Evolutionary conservation across 345 rosid species (phyloP), one percentile per base, ranked within the genome.

Genomic region (Leavenworthia alabamica): DNA sequence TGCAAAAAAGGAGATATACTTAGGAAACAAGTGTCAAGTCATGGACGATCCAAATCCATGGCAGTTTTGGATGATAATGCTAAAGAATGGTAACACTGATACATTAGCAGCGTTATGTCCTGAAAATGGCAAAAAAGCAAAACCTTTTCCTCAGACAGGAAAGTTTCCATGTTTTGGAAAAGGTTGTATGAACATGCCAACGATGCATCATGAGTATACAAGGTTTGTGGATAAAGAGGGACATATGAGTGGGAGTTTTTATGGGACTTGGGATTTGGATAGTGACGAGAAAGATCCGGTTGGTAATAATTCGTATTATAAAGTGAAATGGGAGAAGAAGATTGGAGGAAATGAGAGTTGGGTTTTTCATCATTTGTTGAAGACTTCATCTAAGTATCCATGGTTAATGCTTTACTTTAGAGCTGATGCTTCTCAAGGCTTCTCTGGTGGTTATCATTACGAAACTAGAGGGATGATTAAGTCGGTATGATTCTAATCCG

Each of bases 31-130:
- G 72, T 84, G 90, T 37, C 71, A 82, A 74, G 80, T 84, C 27
- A 71, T 59, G 48, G 82, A 77, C 76, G 43, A 35, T 17, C 87
- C 87, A 36, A 78, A 71, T 56, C 87, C 85, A 43, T 81, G 86
- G 86, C 84, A 83, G 5, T 83, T 83, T 54, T 79, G 89, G 84
- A 81, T 79, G 89, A 60, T 78, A 70, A 84, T 82, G 86, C 80
- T 84, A 37, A 84, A 84, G 65, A 80, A 61, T 62, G 85, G 90
- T 29, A 82, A 82, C 32, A 80, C 79, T 54, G 88, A 79, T 56
- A 80, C 88, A 9, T 32, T 51, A 13, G 82, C 86, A 4, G 81
- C 83, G 33, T 66, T 71, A 45, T 82, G 86, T 61, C 90, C 87
- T 1, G 73, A 79, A 50, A 82, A 82, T 42, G 90, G 88, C 1